Evolutionary conservation across 1,284 basidiomycete species (phyloP), one percentile per base, ranked within the genome.

Genomic region (Golubevia sp.): DNA sequence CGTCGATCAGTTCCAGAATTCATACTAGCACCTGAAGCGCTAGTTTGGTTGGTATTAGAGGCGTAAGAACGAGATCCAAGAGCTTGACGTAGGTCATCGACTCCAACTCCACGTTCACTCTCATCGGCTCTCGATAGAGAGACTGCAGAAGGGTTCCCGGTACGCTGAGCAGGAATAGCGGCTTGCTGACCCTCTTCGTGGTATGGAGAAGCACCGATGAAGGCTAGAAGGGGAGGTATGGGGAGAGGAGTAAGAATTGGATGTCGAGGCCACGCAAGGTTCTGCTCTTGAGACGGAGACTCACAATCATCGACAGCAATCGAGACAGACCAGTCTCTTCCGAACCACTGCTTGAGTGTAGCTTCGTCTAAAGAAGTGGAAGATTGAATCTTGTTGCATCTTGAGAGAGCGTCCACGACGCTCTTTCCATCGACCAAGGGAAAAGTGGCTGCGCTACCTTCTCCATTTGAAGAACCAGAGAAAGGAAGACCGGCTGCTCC

Each of bases 281-380:
- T 44, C 55, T 25, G 20, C 57, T n/a, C 15, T 50, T 56, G 60
- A 21, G 11, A 23, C 27, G 26, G 44, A 57, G 30, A 44, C 38
- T 44, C 38, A 44, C 38, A 44, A 61, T 80, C 77, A 55, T 79
- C 73, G 2, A 75, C 69, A 18, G 75, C 78, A 13, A 72, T 69
- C 49, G 53, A 51, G 34, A 78, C 76, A 55, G 67, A 74, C 79
- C 79, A 82, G 49, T 74, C 76, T 49, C 78, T 72, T 54, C 66
- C 65, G 58, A 82, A 63, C 75, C 75, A 82, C 6, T 57, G 56
- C 50, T 67, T 66, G 38, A 82, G 64, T 34, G 66, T 56, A n/a
- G 62, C 24, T 2, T 60, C 38, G 27, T 73, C 65, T 20, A 73
- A 66, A 48, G 67, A 63, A 20, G 72, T 66, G 3, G 68, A 64